Conservation (phyloP, 2,329 filamentous ascomycete species). For the Didymella lethalis region DNA sequence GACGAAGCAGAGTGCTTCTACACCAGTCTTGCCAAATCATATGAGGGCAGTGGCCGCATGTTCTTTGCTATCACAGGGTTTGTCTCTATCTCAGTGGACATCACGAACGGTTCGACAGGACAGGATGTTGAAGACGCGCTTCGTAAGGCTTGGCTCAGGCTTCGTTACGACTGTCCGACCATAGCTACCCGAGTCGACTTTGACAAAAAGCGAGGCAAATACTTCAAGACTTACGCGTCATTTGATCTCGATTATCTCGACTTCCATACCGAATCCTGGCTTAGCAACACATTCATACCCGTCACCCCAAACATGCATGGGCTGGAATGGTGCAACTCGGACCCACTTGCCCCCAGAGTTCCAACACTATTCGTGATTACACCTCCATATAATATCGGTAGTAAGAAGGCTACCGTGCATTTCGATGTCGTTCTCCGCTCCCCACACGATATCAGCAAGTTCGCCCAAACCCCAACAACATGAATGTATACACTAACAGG, state of each 20-base stretch:
- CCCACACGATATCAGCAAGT: constrained; percentile 3
- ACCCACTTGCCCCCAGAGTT: constrained; percentile 31
- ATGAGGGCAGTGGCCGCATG: too few relatives aligned
- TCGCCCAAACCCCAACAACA: too few relatives aligned
- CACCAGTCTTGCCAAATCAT: too few relatives aligned
- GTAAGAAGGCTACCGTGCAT: background rate
- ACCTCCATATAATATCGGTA: background rate
- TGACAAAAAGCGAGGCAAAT: constrained; percentile 12
- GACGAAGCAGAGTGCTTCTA: too few relatives aligned
- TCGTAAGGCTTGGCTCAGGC: constrained; percentile 45
- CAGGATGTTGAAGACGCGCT: constrained; percentile 42
- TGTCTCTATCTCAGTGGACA: constrained; percentile 33
- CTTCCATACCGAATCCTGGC: constrained; percentile 31
- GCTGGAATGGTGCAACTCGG: constrained; percentile 47
- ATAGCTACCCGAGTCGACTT: constrained; percentile 42
- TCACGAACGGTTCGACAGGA: background rate
- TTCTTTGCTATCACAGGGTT: too few relatives aligned
- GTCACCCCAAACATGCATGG: constrained; percentile 38
- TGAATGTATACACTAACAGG: background rate
- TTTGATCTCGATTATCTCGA: constrained; percentile 16
- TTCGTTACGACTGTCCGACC: constrained; percentile 48
- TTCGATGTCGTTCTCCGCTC: constrained; percentile 1
- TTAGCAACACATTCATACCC: constrained; percentile 42
- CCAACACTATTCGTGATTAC: constrained; percentile 46
- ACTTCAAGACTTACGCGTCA: constrained; percentile 5